Evolutionary conservation across 202 grass and related monocot species (phyloP).

Genomic region (Carex arenaria): DNA sequence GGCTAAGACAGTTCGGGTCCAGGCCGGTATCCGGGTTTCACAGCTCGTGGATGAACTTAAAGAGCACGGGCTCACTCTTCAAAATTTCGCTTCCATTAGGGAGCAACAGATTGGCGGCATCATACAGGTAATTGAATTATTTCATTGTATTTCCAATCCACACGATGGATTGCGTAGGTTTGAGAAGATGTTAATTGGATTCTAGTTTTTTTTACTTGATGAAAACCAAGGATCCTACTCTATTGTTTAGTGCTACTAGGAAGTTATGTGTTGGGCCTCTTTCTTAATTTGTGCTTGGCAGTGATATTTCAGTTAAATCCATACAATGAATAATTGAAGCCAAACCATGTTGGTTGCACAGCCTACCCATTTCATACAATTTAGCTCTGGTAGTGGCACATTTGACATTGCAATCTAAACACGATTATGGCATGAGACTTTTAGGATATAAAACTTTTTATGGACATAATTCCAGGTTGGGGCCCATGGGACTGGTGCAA

Average conservation of each 20-base stretch:
- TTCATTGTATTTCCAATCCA: neutral
- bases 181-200: neutral
- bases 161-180: neutral
- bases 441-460: neutral
- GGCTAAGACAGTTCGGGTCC: slow-evolving; percentile 68
- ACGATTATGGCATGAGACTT: neutral
- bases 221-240: neutral
- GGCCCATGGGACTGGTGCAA: slow-evolving; percentile 77
- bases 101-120: slow-evolving; percentile 82
- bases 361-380: neutral
- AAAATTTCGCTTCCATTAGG: slow-evolving; percentile 82
- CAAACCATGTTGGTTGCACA: neutral
- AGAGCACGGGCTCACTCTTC: slow-evolving; percentile 64
- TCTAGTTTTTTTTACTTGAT: neutral
- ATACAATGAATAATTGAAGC: neutral
- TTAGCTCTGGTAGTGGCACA: neutral
- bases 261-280: neutral
- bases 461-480: slow-evolving; percentile 54
- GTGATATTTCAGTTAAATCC: neutral
- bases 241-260: neutral
- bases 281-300: neutral
- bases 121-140: slow-evolving; percentile 46
- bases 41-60: slow-evolving; percentile 73
- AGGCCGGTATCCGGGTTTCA: slow-evolving; percentile 68
- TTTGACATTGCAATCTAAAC: neutral